Base-by-base conservation (phyloP, 768 basidiomycete species). In the Dictyophora rubrovolvata region DNA sequence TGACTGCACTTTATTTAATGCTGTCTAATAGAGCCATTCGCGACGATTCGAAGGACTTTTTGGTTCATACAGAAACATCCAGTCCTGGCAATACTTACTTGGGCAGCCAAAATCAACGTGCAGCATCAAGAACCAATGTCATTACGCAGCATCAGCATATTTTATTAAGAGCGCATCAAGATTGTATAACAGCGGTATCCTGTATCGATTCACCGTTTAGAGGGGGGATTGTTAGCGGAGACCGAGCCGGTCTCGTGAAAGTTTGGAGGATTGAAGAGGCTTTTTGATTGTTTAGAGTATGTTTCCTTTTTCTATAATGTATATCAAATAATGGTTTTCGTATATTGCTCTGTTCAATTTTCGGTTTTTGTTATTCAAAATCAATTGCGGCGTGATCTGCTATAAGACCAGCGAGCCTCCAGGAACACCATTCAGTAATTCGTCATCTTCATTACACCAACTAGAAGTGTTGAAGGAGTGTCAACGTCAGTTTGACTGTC, bases 141-240 rank as follows among this genome's bases (percentile, higher is more conserved):
- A 86, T 93, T 56, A 85, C 84, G 14, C 80, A 87, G 53, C 87
- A 84, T 67, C 91, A 95, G 66, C 86, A 93, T 67, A 86, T 85
- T 55, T 74, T 96, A 20, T 74, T 97, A 34, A 86, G 84, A 68
- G 79, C 87, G 6, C 96, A 98, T 67, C 91, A 93, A 64, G 94
- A 98, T 67, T 83, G 92, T 1, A 82, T 98, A 18, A 92, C 89
- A 5, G 84, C 88, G 1, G 71, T 99, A 36, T 84, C 83, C 0
- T 89, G 87, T 63, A 84, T 99, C 55, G 92, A 96, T 63, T 86
- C 93, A 0, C 93, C 95, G 1, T 97, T 97, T 72, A 80, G 89
- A 56, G 93, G 92, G 22, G 89, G 92, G 1, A 80, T 96, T 50
- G 81, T 97, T n/a, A 93, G 87, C 62, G 95, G 89, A 1, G 95